A percentile compares a stretch with the other conserved stretches of the same genome.
These are phyloP conservation scores for Phialophora tarda DNA, from an alignment of 2,329 filamentous ascomycete species.

Conservation along the genomic window DNA sequence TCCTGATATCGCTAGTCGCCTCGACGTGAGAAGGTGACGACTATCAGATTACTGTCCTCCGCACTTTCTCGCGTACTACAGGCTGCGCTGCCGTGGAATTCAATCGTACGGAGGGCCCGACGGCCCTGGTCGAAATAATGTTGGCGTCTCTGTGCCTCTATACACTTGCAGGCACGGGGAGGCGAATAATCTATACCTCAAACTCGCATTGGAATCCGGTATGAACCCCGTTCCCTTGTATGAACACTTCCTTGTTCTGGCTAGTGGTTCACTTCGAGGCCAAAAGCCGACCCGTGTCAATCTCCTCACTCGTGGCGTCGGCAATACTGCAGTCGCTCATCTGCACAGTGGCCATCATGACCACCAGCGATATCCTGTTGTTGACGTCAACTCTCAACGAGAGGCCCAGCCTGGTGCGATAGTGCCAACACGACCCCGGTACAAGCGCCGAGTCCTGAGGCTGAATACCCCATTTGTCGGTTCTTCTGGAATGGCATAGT, in stretches of 20 bases:
- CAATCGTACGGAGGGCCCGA: background rate
- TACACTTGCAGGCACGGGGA: background rate
- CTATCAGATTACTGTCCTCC: background rate
- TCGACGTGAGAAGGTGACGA: background rate
- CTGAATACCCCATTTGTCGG: no score
- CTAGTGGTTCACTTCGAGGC: background rate
- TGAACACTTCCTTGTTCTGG: conserved; percentile 9
- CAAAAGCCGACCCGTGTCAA: background rate
- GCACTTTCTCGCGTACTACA: background rate
- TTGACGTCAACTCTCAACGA: background rate
- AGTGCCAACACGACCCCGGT: no score
- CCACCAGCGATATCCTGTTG: background rate
- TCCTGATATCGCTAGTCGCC: background rate
- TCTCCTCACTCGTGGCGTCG: background rate
- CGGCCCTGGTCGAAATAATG: background rate
- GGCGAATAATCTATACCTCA: background rate
- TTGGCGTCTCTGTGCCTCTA: background rate
- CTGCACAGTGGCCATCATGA: no score
- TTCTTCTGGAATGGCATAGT: no score
- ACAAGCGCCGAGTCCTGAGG: no score
- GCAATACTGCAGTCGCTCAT: background rate
- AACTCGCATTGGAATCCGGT: background rate
- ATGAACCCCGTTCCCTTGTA: background rate
- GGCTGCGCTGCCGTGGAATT: background rate
- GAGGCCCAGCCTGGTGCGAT: no score